Evolutionary conservation across 2,329 filamentous ascomycete genomes (phyloP).

Genomic region (Pseudogymnoascus sp.): DNA sequence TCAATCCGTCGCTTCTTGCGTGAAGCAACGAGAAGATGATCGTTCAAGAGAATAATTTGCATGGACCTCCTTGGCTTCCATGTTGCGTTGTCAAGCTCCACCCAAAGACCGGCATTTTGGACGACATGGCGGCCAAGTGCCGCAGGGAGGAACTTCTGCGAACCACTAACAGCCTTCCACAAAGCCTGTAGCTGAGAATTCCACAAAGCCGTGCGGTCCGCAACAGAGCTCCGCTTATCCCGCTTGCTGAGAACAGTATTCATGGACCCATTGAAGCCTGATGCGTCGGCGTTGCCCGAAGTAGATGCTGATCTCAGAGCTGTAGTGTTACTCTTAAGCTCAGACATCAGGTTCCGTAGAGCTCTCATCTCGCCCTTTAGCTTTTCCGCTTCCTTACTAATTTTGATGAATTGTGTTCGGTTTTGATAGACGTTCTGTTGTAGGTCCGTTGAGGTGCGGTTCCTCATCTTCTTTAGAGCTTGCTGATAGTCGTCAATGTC

Average conservation of each 20-base stretch:
- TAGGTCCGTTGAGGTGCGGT: slow-evolving; percentile 51
- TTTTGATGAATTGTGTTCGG: slow-evolving; percentile 96
- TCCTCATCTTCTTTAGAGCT: slow-evolving; percentile 25
- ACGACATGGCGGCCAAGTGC: slow-evolving; percentile 87
- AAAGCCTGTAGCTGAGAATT: slow-evolving; percentile 68
- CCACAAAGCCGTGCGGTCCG: slow-evolving; percentile 59
- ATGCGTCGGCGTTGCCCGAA: slow-evolving; percentile 41
- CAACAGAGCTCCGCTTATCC: slow-evolving; percentile 85
- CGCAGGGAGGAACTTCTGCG: slow-evolving; percentile 91
- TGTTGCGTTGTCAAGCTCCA: slow-evolving; percentile 93
- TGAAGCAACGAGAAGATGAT: slow-evolving; percentile 84
- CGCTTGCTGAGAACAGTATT: slow-evolving; percentile 53
- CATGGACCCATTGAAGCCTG: slow-evolving; percentile 45
- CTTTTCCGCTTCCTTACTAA: slow-evolving; percentile 98
- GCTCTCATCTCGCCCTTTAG: slow-evolving; percentile 93
- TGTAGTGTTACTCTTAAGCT: slow-evolving; percentile 73
- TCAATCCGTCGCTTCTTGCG: slow-evolving; percentile 89
- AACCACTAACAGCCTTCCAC: slow-evolving; percentile 96
- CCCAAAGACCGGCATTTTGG: slow-evolving; percentile 87
- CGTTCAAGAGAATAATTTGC: slow-evolving; percentile 87
- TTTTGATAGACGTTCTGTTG: slow-evolving; percentile 97
- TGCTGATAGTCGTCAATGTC: slow-evolving; percentile 29
- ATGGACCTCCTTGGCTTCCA: slow-evolving; percentile 89
- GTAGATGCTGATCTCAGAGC: slow-evolving; percentile 55
- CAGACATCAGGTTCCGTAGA: slow-evolving; percentile 82